phyloP scores from a whole-genome alignment of 139 green algal genomes.

The Ulvella scutata region DNA sequence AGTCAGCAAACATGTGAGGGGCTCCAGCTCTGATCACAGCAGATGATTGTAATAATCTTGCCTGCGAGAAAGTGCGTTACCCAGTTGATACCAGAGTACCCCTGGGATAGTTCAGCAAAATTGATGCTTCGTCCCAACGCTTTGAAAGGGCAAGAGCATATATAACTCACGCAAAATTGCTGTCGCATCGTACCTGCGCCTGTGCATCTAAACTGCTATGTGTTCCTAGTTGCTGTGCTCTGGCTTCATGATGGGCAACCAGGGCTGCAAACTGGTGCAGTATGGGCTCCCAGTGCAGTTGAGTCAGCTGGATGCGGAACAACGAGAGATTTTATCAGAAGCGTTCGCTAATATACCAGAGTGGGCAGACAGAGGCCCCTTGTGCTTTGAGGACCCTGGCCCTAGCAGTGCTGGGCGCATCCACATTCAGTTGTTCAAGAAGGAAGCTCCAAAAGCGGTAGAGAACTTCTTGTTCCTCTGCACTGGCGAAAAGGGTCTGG shows the following conservation, averaged over 20 bases:
- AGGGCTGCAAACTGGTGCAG: not conserved
- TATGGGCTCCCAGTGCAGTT: not conserved
- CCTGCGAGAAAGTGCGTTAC: not conserved
- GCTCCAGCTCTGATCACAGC: not conserved
- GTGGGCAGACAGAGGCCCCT: not conserved
- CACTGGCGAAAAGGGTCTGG: constrained; percentile 55
- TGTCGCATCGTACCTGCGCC: not conserved
- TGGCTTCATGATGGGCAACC: too few relatives aligned
- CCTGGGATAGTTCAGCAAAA: not conserved
- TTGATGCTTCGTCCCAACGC: not conserved
- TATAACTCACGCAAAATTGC: not conserved
- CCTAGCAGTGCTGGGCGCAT: constrained; percentile 17
- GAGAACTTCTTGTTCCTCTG: constrained; percentile 58
- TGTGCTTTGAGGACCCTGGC: constrained; percentile 2
- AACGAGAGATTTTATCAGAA: not conserved
- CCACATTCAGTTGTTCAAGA: constrained; percentile 18
- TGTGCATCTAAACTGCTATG: too few relatives aligned
- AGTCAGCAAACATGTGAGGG: not conserved
- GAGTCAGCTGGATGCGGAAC: not conserved
- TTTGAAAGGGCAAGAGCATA: not conserved
- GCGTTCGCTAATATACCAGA: not conserved
- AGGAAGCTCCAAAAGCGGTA: constrained; percentile 29
- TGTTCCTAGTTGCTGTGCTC: too few relatives aligned
- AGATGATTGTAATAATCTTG: not conserved
- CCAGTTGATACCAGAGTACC: not conserved